Base-by-base conservation (phyloP, 805 yeast genomes). In the Yarrowia sp. region DNA sequence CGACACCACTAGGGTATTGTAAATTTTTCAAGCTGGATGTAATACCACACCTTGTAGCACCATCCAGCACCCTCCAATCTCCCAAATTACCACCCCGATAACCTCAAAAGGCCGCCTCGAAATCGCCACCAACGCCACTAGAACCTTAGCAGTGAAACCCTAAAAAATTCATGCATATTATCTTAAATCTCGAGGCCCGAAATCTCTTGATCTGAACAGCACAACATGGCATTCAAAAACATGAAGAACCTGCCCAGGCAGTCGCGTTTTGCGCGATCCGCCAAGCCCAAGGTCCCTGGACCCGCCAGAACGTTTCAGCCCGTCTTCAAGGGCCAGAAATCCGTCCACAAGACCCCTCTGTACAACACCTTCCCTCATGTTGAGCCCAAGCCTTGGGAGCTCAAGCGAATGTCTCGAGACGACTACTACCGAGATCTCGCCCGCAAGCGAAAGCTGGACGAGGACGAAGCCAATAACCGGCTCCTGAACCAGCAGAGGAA, bases 371-470 rank as follows among this genome's bases (percentile, higher is more conserved):
- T 55, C 21, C 61, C 61, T 6, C 61, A 25, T 36, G 47, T 27
- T n/a, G 61, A 55, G 12, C 61, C 61, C 47, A 55, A 55, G 47
- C 61, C 61, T 5, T 55, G 61, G 61, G 61, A 55, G 21, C n/a
- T 12, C 38, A 55, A 55, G 21, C 19, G 12, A 6, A 55, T 55
- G 61, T 38, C 46, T 27, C 27, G 61, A 39, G 61, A 55, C 29
- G 61, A 55, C 35, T 55, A 38, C 29, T 55, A 55, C 29, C 61
- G 61, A 3, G 36, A 39, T 4, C 14, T 38, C 14, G 61, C 61
- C 12, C 14, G 46, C 19, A 38, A 38, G 21, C 33, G 36, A n/a
- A 55, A 55, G 29, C 7, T 55, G 25, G 61, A 55, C 29, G 61
- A 55, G 6, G 61, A 55, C 6, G 38, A 55, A 29, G 58, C 42